Percentiles rank a stretch among this genome's conserved stretches.
Evolutionary conservation across 768 basidiomycete genomes (phyloP).

Genomic region (Gautieria morchelliformis): DNA sequence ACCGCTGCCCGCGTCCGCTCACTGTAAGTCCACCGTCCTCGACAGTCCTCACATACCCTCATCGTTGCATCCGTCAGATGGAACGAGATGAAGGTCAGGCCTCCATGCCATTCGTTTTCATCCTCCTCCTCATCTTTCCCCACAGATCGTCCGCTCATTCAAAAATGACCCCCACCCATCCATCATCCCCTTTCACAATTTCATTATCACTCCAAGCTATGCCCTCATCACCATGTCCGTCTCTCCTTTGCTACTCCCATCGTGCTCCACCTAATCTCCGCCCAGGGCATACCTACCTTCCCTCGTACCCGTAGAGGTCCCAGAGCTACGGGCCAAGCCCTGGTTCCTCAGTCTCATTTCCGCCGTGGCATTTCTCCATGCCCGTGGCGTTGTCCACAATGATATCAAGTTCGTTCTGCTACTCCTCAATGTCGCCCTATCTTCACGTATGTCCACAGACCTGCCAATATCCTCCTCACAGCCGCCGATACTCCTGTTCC

Average conservation of each 20-base stretch:
- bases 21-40: conserved; percentile 40
- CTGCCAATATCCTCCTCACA: conserved; percentile 88
- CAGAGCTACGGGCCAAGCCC: conserved; percentile 61
- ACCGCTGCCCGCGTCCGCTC: conserved; percentile 86
- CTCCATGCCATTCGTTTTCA: not conserved
- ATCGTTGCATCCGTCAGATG: conserved; percentile 41
- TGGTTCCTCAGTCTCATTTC: conserved; percentile 82
- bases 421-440: not conserved
- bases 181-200: conserved; percentile 87
- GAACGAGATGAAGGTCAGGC: conserved; percentile 80
- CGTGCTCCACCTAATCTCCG: not conserved
- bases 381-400: conserved; percentile 80
- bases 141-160: conserved; percentile 64
- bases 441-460: conserved; percentile 33
- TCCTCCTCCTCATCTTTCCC: not conserved
- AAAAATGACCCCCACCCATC: conserved; percentile 83
- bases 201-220: conserved; percentile 86
- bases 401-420: conserved; percentile 71
- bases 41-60: not conserved
- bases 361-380: conserved; percentile 76
- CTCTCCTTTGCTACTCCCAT: conserved; percentile 5
- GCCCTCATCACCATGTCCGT: conserved; percentile 89
- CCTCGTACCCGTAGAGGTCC: conserved; percentile 81
- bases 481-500: conserved; percentile 53
- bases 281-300: conserved; percentile 79